Evolutionary conservation across 2,329 filamentous ascomycete species (phyloP), one percentile per base, ranked within the genome.

Genomic region (Trichoderma semiorbis): DNA sequence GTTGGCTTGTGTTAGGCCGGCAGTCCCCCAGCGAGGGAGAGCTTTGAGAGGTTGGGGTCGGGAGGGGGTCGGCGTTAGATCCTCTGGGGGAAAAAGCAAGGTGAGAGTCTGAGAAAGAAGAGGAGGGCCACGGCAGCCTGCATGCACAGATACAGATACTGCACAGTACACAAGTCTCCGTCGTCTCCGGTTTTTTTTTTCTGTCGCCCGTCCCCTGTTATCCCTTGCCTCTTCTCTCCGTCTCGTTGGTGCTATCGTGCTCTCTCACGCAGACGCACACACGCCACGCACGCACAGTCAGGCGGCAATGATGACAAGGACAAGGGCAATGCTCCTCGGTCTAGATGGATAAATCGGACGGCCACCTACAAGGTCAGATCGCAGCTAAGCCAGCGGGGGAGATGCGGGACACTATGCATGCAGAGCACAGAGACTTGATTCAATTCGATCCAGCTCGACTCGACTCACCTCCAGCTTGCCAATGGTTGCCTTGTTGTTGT

Each of bases 281-380:
- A 36, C 63, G 63, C 63, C 43, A 65, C 43, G 28, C 43, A 65
- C 21, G 34, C 36, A 47, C 39, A 62, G 57, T 61, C 57, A 43
- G 66, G 66, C 66, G 66, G n/a, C 21, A 28, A 61, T 34, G 16
- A 32, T 62, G 66, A 69, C 66, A 69, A 67, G 66, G 66, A 69
- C 66, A 69, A 67, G 66, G 66, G 66, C 10, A 62, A 26, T 8
- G 30, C 12, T 61, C 34, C 66, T 69, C 39, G 57, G 66, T 60
- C 66, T 69, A 53, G 66, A 62, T 36, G 36, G 26, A 34, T 57
- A 62, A 62, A 62, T 62, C 66, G 66, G 57, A 62, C 66, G 24
- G 39, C 47, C 39, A 53, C 66, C 39, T 69, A 58, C 24, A 61
- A 68, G 28, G 66, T 69, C 66, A 69, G 66, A 69, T 69, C 66